Percentiles rank a stretch among this genome's conserved stretches.
phyloP scores from a whole-genome alignment of 2,329 filamentous ascomycete species.

The Tolypocladium paradoxum region DNA sequence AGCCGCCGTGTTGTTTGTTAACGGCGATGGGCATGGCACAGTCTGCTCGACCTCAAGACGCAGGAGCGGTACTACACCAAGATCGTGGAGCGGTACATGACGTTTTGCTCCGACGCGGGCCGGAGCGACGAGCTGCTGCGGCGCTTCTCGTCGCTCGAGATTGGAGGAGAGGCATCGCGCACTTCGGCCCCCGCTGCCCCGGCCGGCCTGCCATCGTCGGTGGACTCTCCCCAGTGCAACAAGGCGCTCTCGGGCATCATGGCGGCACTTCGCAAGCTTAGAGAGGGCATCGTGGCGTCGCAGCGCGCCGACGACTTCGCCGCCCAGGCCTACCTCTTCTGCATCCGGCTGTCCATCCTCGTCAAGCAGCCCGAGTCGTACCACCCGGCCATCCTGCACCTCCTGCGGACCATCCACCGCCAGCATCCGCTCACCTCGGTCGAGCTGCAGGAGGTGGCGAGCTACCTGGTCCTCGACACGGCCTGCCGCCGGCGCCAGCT shows the following conservation, averaged over 20 bases:
- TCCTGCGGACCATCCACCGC: slow-evolving; percentile 62
- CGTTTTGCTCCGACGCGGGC: slow-evolving; percentile 68
- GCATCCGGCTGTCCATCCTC: slow-evolving; percentile 73
- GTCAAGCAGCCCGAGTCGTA: slow-evolving; percentile 80
- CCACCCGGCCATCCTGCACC: slow-evolving; percentile 71
- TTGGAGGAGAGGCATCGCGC: too few species aligned
- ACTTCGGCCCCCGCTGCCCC: background rate
- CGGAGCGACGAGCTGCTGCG: slow-evolving; percentile 62
- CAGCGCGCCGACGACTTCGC: slow-evolving; percentile 71
- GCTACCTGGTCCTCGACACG: slow-evolving; percentile 76
- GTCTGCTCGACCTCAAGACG: slow-evolving; percentile 61
- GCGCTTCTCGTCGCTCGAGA: slow-evolving; percentile 57
- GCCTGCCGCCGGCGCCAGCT: slow-evolving; percentile 75
- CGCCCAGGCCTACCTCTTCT: slow-evolving; percentile 84
- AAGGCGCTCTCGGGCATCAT: slow-evolving; percentile 65
- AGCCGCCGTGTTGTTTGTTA: background rate
- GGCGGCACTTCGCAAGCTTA: slow-evolving; percentile 78
- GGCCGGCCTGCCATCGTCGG: background rate
- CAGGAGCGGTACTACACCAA: slow-evolving; percentile 82
- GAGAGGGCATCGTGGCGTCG: slow-evolving; percentile 78
- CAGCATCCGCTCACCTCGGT: slow-evolving; percentile 55
- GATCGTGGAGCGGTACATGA: slow-evolving; percentile 82
- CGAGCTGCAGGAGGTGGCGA: slow-evolving; percentile 68
- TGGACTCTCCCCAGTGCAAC: slow-evolving; percentile 25
- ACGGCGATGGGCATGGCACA: slow-evolving; percentile 17